These are phyloP conservation scores for Mycena latifolia DNA, from an alignment of 768 basidiomycete genomes.

Conservation along the genomic window DNA sequence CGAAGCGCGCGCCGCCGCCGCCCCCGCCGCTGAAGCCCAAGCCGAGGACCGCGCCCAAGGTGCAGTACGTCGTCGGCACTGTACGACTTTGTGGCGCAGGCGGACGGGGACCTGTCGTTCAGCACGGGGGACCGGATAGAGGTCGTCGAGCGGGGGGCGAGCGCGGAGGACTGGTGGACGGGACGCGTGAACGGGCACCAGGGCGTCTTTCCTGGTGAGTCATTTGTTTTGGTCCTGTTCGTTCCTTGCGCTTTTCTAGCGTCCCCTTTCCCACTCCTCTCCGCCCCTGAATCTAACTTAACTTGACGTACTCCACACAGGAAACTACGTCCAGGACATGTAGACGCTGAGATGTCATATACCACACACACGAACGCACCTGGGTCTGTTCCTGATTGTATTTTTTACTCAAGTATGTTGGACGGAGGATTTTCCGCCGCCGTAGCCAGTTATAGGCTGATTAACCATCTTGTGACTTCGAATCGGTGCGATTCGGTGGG, in stretches of 20 bases:
- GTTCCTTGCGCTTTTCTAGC: too few relatives aligned
- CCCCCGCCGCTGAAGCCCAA: slow-evolving; percentile 94
- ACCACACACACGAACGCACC: slow-evolving; percentile 1
- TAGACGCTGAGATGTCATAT: slow-evolving; percentile 29
- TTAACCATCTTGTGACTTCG: slow-evolving; percentile 14
- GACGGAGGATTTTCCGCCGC: slow-evolving; percentile 8
- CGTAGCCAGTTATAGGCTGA: slow-evolving; percentile 28
- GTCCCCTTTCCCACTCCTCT: not conserved
- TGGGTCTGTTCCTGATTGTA: slow-evolving; percentile 15
- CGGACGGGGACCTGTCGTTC: slow-evolving; percentile 94
- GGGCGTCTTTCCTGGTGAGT: slow-evolving; percentile 90
- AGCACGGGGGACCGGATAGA: slow-evolving; percentile 92
- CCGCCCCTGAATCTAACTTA: not conserved
- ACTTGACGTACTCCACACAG: slow-evolving; percentile 46
- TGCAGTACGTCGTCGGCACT: slow-evolving; percentile 90
- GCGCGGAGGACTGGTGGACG: slow-evolving; percentile 98
- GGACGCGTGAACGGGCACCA: slow-evolving; percentile 84
- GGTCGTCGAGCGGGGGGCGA: slow-evolving; percentile 84
- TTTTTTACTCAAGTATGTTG: not conserved
- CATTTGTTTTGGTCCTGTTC: too few relatives aligned
- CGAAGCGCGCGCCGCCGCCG: slow-evolving; percentile 87
- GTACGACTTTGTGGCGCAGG: slow-evolving; percentile 91
- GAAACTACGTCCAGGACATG: slow-evolving; percentile 77
- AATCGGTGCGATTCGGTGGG: too few relatives aligned
- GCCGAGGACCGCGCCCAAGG: slow-evolving; percentile 73